Conservation (phyloP, 306 rosid genomes). For the Morella rubra region DNA sequence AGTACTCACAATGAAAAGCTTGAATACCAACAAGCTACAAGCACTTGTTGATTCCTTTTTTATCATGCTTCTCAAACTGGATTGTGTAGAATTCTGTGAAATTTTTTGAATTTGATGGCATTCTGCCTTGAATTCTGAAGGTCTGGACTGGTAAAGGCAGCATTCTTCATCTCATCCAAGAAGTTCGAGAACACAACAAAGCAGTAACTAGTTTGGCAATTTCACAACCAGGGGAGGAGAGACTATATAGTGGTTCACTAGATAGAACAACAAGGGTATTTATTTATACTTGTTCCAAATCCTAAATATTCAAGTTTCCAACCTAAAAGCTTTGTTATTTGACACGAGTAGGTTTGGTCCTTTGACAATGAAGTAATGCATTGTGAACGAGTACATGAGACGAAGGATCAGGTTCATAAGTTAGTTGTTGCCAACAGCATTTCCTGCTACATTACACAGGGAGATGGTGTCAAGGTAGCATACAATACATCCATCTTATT, state of each 20-base stretch:
- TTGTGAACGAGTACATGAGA: slow-evolving; percentile 61
- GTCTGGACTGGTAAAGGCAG: slow-evolving; percentile 71
- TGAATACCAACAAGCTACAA: background rate
- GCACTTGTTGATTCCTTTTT: background rate
- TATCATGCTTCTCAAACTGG: background rate
- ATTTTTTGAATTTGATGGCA: slow-evolving; percentile 25
- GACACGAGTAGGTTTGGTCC: slow-evolving; percentile 65
- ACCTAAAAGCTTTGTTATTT: slow-evolving; percentile 26
- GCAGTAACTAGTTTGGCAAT: slow-evolving; percentile 68
- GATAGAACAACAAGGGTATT: slow-evolving; percentile 73
- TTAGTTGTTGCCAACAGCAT: slow-evolving; percentile 46
- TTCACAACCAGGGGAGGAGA: slow-evolving; percentile 60
- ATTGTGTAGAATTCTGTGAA: slow-evolving; percentile 1
- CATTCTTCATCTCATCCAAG: slow-evolving; percentile 66
- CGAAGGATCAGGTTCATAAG: slow-evolving; percentile 85
- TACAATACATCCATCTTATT: slow-evolving; percentile 8
- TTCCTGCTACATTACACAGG: slow-evolving; percentile 74
- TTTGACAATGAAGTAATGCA: slow-evolving; percentile 51
- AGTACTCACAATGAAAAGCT: background rate
- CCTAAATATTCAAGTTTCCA: background rate
- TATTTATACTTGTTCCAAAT: slow-evolving; percentile 15
- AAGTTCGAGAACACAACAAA: slow-evolving; percentile 68
- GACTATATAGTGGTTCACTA: slow-evolving; percentile 80
- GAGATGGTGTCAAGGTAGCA: slow-evolving; percentile 72
- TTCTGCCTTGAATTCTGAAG: slow-evolving; percentile 45